A percentile compares a stretch with the other conserved stretches of the same genome.
Evolutionary conservation across 345 rosid species (phyloP).

Genomic region (Bruguiera gymnorhiza): DNA sequence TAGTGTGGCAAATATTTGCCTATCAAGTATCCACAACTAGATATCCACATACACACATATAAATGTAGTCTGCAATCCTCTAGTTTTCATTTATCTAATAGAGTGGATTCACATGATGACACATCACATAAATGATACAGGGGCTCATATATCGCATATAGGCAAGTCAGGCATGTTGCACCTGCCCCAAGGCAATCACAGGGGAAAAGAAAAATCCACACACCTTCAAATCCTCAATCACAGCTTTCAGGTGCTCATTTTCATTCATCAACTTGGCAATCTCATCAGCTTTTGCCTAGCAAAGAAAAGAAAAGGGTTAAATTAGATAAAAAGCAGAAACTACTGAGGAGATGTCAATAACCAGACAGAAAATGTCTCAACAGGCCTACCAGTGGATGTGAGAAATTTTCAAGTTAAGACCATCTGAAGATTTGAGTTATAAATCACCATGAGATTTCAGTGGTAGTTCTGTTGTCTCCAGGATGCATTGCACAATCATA

Average conservation of each 20-base stretch:
- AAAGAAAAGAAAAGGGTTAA: conserved; percentile 13
- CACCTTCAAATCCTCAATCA: conserved; percentile 89
- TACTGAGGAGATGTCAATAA: not conserved
- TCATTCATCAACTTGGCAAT: conserved; percentile 91
- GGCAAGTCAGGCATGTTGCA: not conserved
- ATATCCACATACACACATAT: no score
- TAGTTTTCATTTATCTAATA: not conserved
- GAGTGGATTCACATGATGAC: not conserved
- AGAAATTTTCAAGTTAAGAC: no score
- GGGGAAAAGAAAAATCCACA: conserved; percentile 11
- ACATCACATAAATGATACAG: no score
- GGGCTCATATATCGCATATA: not conserved
- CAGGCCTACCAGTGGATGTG: no score
- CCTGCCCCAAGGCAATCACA: not conserved
- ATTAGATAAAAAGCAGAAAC: conserved; percentile 17
- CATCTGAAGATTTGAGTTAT: no score
- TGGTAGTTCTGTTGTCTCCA: no score
- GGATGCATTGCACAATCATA: no score
- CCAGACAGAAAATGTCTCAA: not conserved
- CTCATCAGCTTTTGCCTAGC: conserved; percentile 99
- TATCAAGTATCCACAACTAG: no score
- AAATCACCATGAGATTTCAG: no score
- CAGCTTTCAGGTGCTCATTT: conserved; percentile 82
- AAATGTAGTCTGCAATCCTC: no score
- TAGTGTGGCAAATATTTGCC: no score